phyloP scores from a whole-genome alignment of 441 rosid genomes.

The Breynia disticha region DNA sequence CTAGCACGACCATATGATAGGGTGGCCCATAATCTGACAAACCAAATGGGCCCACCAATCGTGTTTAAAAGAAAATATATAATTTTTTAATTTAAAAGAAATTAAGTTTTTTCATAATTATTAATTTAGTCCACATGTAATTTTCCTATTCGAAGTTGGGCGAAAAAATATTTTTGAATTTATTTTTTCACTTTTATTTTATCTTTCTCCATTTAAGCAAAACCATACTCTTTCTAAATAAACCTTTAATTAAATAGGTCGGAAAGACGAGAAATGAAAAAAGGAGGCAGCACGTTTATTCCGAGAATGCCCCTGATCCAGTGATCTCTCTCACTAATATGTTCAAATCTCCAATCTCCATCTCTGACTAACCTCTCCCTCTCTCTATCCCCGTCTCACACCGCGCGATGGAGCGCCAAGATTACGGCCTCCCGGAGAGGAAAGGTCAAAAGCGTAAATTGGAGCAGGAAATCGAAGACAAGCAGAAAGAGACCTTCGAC shows the following conservation, averaged over 20 bases:
- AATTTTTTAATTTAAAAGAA: no score
- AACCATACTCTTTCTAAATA: background rate
- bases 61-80: no score
- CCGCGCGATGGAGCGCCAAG: constrained; percentile 44
- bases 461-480: constrained; percentile 58
- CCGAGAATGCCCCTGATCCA: constrained; percentile 37
- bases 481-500: constrained; percentile 43
- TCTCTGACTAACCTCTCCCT: constrained; percentile 14
- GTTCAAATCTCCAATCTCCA: constrained; percentile 24
- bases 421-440: constrained; percentile 59
- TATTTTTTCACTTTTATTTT: no score
- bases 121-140: background rate
- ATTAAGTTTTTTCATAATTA: no score
- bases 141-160: no score
- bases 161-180: no score
- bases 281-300: background rate
- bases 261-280: background rate
- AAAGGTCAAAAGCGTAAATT: constrained; percentile 93
- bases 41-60: no score
- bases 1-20: no score
- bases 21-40: no score
- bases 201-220: no score
- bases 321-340: constrained; percentile 17
- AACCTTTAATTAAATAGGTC: no score
- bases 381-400: constrained; percentile 12